A percentile compares a stretch with the other conserved stretches of the same genome.
Evolutionary conservation across 345 rosid species (phyloP).

Genomic region (Alliaria petiolata): DNA sequence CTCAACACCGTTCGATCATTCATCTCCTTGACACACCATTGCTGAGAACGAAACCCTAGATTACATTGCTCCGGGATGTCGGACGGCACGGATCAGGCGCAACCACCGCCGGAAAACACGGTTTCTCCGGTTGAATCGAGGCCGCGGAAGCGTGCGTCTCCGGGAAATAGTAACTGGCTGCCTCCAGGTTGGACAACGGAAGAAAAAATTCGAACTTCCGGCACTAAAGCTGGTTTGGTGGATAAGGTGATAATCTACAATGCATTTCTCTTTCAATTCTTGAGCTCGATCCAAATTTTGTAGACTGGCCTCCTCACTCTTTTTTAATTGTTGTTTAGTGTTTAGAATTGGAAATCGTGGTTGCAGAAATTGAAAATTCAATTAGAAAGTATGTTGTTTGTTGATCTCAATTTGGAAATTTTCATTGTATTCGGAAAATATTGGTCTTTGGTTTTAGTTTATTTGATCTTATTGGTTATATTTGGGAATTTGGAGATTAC

Average conservation of each 20-base stretch:
- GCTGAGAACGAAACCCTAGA: conserved; percentile 19
- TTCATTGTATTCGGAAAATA: neutral
- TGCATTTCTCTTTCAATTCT: neutral
- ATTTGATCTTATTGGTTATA: neutral
- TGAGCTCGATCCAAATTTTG: neutral
- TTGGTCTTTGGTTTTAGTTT: neutral
- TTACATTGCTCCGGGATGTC: neutral
- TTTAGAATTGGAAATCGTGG: neutral
- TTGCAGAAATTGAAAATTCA: neutral
- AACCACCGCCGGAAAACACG: conserved; percentile 10
- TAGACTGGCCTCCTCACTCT: neutral
- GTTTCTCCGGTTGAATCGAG: neutral
- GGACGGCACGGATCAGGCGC: conserved; percentile 13
- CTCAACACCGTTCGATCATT: neutral
- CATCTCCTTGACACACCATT: conserved; percentile 17
- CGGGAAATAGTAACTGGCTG: conserved; percentile 37
- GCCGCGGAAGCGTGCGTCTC: conserved; percentile 21
- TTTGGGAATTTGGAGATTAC: neutral
- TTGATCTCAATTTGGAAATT: neutral
- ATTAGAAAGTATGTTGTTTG: neutral
- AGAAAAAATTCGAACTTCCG: conserved; percentile 57
- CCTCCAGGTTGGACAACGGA: conserved; percentile 76
- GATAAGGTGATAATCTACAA: conserved; percentile 57
- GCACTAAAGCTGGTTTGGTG: conserved; percentile 60
- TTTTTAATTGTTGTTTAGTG: neutral